phyloP scores from a whole-genome alignment of 2,329 filamentous ascomycete species.

The Neonectria faginata region DNA sequence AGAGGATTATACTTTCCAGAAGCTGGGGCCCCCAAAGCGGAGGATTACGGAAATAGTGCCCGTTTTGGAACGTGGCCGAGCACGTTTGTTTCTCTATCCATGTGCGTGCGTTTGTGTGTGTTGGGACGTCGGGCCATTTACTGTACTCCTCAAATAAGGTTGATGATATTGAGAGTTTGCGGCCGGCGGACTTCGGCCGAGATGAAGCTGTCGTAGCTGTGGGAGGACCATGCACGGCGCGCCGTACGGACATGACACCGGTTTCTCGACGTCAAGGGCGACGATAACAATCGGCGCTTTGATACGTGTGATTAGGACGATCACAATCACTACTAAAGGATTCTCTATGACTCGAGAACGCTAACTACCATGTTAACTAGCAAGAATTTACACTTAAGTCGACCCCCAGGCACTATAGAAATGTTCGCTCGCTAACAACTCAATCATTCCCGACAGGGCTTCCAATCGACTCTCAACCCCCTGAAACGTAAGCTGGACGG shows the following conservation, averaged over 20 bases:
- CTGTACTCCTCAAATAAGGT: no score
- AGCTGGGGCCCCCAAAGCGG: neutral
- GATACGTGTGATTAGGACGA: neutral
- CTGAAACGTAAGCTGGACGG: slow-evolving; percentile 14
- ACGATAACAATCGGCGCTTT: neutral
- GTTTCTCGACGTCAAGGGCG: neutral
- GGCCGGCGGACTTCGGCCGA: neutral
- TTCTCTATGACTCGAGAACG: neutral
- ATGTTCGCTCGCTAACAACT: slow-evolving; percentile 5
- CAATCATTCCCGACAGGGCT: slow-evolving; percentile 16
- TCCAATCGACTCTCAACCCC: slow-evolving; percentile 12
- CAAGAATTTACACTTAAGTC: slow-evolving; percentile 1
- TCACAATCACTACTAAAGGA: neutral
- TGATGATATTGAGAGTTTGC: neutral
- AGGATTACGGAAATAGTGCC: neutral
- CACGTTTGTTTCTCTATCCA: neutral
- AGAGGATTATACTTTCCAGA: no score
- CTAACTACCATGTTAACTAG: neutral
- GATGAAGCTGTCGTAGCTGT: neutral
- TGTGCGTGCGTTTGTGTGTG: no score
- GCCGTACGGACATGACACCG: neutral
- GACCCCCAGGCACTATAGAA: slow-evolving; percentile 1
- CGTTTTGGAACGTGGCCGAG: neutral
- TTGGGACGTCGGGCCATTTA: no score
- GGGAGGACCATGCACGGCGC: neutral